Evolutionary conservation across 139 green algal genomes (phyloP).

Genomic region (Asterochloris erici): DNA sequence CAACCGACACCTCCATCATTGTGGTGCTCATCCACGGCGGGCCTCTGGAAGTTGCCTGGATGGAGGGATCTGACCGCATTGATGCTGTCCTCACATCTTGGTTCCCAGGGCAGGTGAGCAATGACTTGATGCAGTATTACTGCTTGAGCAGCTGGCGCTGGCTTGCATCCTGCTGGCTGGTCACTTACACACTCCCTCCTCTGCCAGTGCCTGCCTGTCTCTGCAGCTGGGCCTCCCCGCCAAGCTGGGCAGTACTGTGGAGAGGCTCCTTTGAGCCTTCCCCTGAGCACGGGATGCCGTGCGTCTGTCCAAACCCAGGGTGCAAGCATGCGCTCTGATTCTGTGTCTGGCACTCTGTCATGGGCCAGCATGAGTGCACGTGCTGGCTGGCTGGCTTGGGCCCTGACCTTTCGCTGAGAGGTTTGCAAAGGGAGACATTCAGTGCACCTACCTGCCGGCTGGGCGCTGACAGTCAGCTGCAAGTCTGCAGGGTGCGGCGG

Average conservation of each 20-base stretch:
- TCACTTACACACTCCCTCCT: neutral
- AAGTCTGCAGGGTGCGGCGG: conserved; percentile 22
- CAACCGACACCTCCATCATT: conserved; percentile 20
- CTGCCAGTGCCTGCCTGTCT: neutral
- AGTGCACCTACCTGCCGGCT: neutral
- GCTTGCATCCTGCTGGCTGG: neutral
- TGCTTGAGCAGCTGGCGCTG: neutral
- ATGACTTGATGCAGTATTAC: neutral
- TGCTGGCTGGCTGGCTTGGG: neutral
- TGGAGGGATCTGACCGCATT: conserved; percentile 24
- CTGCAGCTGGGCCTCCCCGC: neutral
- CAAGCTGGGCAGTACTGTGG: neutral
- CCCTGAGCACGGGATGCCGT: neutral
- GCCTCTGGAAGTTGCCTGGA: conserved; percentile 30
- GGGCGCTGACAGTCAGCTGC: no score
- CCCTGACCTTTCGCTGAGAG: neutral
- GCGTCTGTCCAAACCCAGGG: neutral
- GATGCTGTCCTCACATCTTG: conserved; percentile 33
- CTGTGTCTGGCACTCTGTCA: neutral
- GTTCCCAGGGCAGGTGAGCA: conserved; percentile 30
- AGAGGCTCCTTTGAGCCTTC: neutral
- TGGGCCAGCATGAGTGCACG: neutral
- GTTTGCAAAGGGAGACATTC: neutral
- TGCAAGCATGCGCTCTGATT: neutral
- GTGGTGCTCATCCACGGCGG: conserved; percentile 39